A percentile compares a stretch with the other conserved stretches of the same genome.
These are phyloP conservation scores for Calocera viscosa DNA, from an alignment of 768 basidiomycete species.

Conservation along the genomic window DNA sequence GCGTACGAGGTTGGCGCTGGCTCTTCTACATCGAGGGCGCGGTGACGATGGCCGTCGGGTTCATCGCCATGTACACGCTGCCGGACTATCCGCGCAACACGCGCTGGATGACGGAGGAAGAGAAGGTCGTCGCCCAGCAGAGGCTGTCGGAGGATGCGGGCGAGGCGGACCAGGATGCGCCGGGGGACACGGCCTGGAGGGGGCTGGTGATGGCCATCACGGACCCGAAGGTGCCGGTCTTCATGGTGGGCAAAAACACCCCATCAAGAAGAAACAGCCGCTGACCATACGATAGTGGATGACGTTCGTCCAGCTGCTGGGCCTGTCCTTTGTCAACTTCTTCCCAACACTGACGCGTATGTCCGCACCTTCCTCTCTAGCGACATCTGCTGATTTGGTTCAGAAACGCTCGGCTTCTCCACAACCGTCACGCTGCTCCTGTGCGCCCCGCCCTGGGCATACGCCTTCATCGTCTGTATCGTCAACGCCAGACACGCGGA, in stretches of 20 bases:
- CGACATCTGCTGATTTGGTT: constrained; percentile 29
- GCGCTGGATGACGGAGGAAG: constrained; percentile 39
- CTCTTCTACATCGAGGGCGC: constrained; percentile 63
- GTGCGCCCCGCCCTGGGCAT: constrained; percentile 50
- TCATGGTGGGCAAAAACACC: constrained; percentile 31
- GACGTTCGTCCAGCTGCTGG: constrained; percentile 39
- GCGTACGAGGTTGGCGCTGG: constrained; percentile 64
- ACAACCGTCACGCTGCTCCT: constrained; percentile 49
- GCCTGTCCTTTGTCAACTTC: constrained; percentile 42
- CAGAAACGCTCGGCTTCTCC: constrained; percentile 47
- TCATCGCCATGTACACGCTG: constrained; percentile 38
- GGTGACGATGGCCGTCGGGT: constrained; percentile 48
- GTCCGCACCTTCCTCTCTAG: neutral
- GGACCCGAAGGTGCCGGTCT: constrained; percentile 43
- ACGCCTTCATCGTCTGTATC: constrained; percentile 38
- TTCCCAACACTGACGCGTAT: constrained; percentile 1
- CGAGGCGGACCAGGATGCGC: constrained; percentile 51
- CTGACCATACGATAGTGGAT: constrained; percentile 22
- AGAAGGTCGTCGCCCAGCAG: constrained; percentile 50
- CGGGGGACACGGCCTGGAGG: constrained; percentile 35
- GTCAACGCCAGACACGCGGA: constrained; percentile 46
- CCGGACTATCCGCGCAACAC: constrained; percentile 33
- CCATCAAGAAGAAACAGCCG: neutral
- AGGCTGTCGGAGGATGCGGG: constrained; percentile 57
- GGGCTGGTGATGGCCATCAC: constrained; percentile 45